Percentiles rank a stretch among this genome's conserved stretches.
Evolutionary conservation across 768 basidiomycete genomes (phyloP).

Genomic region (Hygrophoropsis aurantiaca): DNA sequence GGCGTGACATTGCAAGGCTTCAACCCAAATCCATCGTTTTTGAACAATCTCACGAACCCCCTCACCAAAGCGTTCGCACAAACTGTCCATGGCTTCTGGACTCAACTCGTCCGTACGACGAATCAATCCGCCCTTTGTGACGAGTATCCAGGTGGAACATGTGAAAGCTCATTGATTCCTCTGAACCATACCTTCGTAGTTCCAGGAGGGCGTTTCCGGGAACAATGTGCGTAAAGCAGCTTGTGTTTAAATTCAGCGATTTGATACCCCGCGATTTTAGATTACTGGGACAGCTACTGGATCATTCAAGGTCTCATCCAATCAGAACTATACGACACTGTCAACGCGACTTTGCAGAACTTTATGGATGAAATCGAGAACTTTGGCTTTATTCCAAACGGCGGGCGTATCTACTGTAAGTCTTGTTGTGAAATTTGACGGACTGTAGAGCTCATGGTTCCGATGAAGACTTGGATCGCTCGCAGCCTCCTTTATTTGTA

Average conservation of each 20-base stretch:
- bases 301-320: slow-evolving; percentile 84
- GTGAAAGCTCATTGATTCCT: slow-evolving; percentile 86
- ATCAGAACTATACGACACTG: slow-evolving; percentile 71
- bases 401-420: slow-evolving; percentile 86
- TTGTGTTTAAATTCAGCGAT: not conserved
- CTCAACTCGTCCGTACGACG: slow-evolving; percentile 71
- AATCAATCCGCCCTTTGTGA: slow-evolving; percentile 68
- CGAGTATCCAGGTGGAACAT: slow-evolving; percentile 44
- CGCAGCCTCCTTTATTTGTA: slow-evolving; percentile 90
- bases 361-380: slow-evolving; percentile 90
- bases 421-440: not conserved
- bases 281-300: slow-evolving; percentile 79
- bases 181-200: slow-evolving; percentile 91
- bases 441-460: not conserved
- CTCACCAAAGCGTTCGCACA: slow-evolving; percentile 70
- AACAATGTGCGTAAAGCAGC: slow-evolving; percentile 69
- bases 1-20: slow-evolving; percentile 63
- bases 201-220: slow-evolving; percentile 84
- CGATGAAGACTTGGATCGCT: slow-evolving; percentile 72
- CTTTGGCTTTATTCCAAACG: slow-evolving; percentile 93
- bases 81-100: slow-evolving; percentile 87
- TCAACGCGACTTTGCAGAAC: slow-evolving; percentile 80
- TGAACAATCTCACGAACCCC: slow-evolving; percentile 68
- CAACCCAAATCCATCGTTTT: slow-evolving; percentile 59
- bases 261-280: slow-evolving; percentile 23